These are phyloP conservation scores for Misopates orontium DNA, from an alignment of 257 asterid genomes.

Conservation along the genomic window DNA sequence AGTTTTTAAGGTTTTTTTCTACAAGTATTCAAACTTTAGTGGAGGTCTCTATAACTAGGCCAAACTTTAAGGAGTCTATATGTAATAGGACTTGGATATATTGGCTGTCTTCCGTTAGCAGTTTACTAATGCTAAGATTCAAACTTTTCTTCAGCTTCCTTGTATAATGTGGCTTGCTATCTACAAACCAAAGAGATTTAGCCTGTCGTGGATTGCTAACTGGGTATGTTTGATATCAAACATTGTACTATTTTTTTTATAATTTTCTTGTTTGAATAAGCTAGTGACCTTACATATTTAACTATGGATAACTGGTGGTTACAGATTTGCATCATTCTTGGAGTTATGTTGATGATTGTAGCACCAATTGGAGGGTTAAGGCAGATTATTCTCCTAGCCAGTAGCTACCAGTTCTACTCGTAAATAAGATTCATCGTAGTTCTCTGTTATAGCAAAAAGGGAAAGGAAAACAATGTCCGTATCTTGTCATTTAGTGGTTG, in stretches of 20 bases:
- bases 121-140: neutral
- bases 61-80: no score
- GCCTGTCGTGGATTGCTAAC: conserved; percentile 71
- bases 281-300: neutral
- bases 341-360: conserved; percentile 37
- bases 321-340: conserved; percentile 41
- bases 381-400: conserved; percentile 36
- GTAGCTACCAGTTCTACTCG: conserved; percentile 44
- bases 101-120: no score
- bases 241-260: neutral
- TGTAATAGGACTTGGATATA: no score
- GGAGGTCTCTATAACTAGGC: no score
- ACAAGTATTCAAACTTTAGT: no score
- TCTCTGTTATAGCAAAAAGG: no score
- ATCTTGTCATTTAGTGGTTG: no score
- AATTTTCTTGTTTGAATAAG: neutral
- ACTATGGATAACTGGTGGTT: neutral
- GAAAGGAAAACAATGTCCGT: no score
- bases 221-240: conserved; percentile 44
- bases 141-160: conserved; percentile 55
- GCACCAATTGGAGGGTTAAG: conserved; percentile 51
- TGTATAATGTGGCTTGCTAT: conserved; percentile 79
- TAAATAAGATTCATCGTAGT: conserved; percentile 14
- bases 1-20: no score
- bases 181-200: conserved; percentile 60